These are phyloP conservation scores for Hygrophorus pudorinus DNA, from an alignment of 768 basidiomycete species.

Conservation along the genomic window DNA sequence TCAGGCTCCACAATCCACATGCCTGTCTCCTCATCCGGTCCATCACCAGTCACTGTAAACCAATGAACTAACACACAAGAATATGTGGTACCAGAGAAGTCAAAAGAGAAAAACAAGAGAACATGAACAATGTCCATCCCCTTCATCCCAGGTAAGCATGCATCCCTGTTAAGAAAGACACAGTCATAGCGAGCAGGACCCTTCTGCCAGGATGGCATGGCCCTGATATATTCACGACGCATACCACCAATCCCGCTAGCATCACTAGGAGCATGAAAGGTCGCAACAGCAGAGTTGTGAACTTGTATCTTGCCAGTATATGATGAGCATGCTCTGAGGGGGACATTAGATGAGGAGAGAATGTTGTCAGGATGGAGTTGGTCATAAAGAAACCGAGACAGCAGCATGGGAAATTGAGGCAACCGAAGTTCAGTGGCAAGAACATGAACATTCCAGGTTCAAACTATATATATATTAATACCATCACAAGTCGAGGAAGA, in stretches of 20 bases:
- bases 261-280: conserved; percentile 20
- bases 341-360: neutral
- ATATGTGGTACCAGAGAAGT: neutral
- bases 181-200: conserved; percentile 13
- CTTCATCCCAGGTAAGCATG: conserved; percentile 10
- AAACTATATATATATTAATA: conserved; percentile 1
- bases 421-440: conserved; percentile 1
- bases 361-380: conserved; percentile 1
- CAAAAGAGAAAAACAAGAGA: conserved; percentile 17
- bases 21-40: conserved; percentile 9
- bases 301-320: conserved; percentile 3
- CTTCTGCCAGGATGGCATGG: conserved; percentile 4
- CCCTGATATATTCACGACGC: too few species aligned
- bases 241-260: conserved; percentile 12
- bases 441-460: neutral
- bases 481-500: neutral
- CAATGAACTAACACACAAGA: conserved; percentile 9
- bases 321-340: neutral
- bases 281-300: conserved; percentile 10
- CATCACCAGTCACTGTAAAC: conserved; percentile 3
- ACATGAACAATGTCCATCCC: conserved; percentile 20
- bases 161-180: conserved; percentile 15
- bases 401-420: conserved; percentile 14
- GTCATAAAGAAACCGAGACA: conserved; percentile 19
- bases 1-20: conserved; percentile 14